Conservation (phyloP, 257 asterid genomes). For the Plectranthus barbatus region DNA sequence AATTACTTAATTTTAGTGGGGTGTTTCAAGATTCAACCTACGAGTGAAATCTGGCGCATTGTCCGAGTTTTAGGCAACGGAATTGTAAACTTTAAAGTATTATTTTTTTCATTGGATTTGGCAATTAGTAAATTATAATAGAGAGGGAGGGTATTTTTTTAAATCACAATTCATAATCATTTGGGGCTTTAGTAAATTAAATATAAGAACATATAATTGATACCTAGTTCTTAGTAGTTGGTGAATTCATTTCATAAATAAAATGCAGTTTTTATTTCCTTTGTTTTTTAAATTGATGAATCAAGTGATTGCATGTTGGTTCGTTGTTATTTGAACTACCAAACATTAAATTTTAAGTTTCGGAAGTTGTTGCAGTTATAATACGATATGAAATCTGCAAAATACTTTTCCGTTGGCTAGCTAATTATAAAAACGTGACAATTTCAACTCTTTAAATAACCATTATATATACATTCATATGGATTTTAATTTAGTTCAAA, state of each 20-base stretch:
- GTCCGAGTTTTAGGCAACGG: conserved; percentile 8
- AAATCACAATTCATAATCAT: too few relatives aligned
- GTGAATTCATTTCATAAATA: not conserved
- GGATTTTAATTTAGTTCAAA: too few relatives aligned
- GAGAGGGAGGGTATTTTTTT: too few relatives aligned
- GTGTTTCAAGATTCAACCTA: not conserved
- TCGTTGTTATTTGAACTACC: not conserved
- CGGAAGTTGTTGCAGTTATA: not conserved
- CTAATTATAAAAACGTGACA: too few relatives aligned
- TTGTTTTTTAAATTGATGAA: too few relatives aligned
- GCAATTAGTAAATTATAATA: too few relatives aligned
- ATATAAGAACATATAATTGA: not conserved
- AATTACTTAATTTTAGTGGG: conserved; percentile 4
- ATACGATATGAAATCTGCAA: not conserved
- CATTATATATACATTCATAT: too few relatives aligned
- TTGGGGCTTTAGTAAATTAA: too few relatives aligned
- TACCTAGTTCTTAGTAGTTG: not conserved
- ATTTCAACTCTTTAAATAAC: too few relatives aligned
- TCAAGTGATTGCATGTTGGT: not conserved
- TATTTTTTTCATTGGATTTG: conserved; percentile 6
- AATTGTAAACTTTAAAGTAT: not conserved
- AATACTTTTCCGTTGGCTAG: not conserved
- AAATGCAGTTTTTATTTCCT: not conserved
- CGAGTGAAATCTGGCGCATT: conserved; percentile 9
- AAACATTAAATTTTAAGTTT: not conserved